Evolutionary conservation across 225 moss, liverwort and hornwort species (phyloP).

Genomic region (Pseudoscleropodium purum): DNA sequence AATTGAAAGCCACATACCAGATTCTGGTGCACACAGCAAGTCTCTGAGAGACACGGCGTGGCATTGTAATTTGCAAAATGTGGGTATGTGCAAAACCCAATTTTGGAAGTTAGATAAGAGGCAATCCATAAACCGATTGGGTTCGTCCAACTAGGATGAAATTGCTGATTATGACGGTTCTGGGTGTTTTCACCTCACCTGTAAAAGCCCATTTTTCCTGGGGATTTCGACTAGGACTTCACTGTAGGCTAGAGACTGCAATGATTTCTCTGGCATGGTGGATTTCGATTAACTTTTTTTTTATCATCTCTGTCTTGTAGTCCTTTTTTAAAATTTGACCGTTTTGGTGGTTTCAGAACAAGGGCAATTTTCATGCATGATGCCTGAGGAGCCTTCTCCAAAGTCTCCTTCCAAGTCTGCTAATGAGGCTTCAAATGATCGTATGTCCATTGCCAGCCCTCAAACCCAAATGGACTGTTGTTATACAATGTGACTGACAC

Average conservation of each 20-base stretch:
- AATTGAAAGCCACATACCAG: not conserved
- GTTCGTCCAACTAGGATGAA: not conserved
- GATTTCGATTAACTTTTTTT: not conserved
- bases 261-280: not conserved
- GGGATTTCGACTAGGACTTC: not conserved
- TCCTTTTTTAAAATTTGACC: not conserved
- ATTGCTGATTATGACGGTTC: not conserved
- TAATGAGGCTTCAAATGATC: not conserved
- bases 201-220: not conserved
- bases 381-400: not conserved
- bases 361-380: constrained; percentile 25
- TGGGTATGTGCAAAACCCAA: not conserved
- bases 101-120: not conserved
- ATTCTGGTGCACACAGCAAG: not conserved
- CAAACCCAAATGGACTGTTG: not conserved
- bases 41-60: not conserved
- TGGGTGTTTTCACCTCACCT: not conserved
- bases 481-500: not conserved
- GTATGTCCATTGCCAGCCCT: not conserved
- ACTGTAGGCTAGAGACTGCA: not conserved
- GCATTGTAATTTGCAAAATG: not conserved
- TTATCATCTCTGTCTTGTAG: not conserved
- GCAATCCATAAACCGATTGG: not conserved
- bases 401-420: not conserved
- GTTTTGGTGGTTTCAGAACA: constrained; percentile 4